A percentile compares a stretch with the other conserved stretches of the same genome.
phyloP scores from a whole-genome alignment of 305 asterid species.

The Fraxinus dipetala region DNA sequence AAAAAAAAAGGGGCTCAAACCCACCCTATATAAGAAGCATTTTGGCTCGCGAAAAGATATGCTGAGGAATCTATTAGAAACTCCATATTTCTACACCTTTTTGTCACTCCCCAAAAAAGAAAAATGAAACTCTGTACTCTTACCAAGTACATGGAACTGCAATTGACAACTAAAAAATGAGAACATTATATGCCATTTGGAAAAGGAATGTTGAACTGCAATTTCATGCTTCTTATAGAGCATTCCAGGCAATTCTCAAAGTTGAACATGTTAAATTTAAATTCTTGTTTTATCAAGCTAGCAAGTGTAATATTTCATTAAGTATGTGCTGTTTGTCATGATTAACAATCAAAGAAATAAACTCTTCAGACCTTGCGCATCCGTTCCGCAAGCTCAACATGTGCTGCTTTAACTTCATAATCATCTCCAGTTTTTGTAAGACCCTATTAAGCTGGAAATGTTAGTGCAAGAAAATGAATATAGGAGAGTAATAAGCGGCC shows the following conservation, averaged over 20 bases:
- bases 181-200: not conserved
- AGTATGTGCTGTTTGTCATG: not conserved
- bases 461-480: conserved; percentile 15
- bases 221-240: not conserved
- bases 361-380: conserved; percentile 81
- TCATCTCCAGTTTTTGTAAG: conserved; percentile 95
- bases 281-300: not conserved
- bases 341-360: conserved; percentile 14
- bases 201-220: not conserved
- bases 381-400: conserved; percentile 95
- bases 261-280: not conserved
- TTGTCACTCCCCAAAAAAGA: not conserved
- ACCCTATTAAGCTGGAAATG: conserved; percentile 54
- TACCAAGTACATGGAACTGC: not conserved
- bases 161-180: not conserved
- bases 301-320: conserved; percentile 1
- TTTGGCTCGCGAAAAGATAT: not conserved
- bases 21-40: not conserved
- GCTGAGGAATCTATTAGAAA: not conserved
- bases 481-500: conserved; percentile 16
- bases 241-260: not conserved
- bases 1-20: not conserved
- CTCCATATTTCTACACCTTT: not conserved
- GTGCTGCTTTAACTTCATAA: conserved; percentile 98
- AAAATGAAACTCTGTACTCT: not conserved